Evolutionary conservation across 345 rosid species (phyloP).

Genomic region (Citropsis articulata): DNA sequence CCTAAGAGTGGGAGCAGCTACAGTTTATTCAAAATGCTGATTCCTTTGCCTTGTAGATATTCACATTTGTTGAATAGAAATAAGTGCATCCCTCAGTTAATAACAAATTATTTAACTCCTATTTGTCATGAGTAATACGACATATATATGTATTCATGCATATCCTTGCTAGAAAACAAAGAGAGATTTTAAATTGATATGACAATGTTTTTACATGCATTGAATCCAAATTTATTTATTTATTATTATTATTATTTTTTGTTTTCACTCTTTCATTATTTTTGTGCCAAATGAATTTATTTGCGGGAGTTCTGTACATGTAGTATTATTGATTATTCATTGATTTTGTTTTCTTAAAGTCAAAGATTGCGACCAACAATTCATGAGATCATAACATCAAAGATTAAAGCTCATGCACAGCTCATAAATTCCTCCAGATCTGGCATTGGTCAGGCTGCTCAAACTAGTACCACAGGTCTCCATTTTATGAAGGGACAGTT

Average conservation of each 20-base stretch:
- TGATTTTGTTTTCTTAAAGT: slow-evolving; percentile 49
- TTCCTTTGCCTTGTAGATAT: background rate
- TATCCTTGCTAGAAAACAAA: background rate
- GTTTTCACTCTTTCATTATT: background rate
- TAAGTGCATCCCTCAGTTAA: background rate
- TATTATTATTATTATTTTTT: background rate
- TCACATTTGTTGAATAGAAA: background rate
- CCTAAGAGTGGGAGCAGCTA: background rate
- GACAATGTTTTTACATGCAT: background rate
- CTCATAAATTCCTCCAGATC: slow-evolving; percentile 63
- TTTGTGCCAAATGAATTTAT: background rate
- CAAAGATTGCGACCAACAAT: slow-evolving; percentile 89
- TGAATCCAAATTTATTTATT: slow-evolving; percentile 4
- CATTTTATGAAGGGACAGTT: slow-evolving; percentile 62
- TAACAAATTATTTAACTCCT: background rate
- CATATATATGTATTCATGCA: background rate
- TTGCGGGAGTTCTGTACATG: background rate
- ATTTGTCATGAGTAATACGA: background rate
- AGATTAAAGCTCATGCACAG: slow-evolving; percentile 75
- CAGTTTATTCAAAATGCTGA: background rate
- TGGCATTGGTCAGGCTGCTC: slow-evolving; percentile 45
- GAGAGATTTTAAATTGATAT: background rate
- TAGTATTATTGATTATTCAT: slow-evolving; percentile 2
- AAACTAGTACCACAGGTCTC: slow-evolving; percentile 38
- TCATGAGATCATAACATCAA: slow-evolving; percentile 88